Evolutionary conservation across 495 filamentous ascomycete species (phyloP).

Genomic region (Penicillium simplicissimum): DNA sequence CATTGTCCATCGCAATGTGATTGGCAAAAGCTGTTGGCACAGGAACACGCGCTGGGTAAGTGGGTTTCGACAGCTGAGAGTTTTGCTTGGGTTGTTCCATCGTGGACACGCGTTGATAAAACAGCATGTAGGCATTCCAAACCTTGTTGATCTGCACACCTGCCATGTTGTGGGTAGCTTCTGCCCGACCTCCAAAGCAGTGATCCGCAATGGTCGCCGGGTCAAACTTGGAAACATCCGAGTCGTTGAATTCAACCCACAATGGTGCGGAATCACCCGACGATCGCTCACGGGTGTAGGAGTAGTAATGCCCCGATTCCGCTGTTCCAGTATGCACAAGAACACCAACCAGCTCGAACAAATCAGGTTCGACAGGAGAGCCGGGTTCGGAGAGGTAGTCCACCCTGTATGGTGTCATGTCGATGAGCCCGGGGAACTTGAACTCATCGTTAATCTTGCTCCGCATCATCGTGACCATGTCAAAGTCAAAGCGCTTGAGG

Average conservation of each 20-base stretch:
- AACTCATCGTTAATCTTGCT: slow-evolving; percentile 97
- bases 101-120: slow-evolving; percentile 82
- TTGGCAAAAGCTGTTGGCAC: slow-evolving; percentile 57
- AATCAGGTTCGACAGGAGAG: slow-evolving; percentile 56
- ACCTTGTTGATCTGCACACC: slow-evolving; percentile 59
- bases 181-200: slow-evolving; percentile 78
- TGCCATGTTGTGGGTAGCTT: slow-evolving; percentile 43
- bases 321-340: slow-evolving; percentile 92
- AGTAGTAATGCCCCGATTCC: slow-evolving; percentile 97
- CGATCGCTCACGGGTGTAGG: slow-evolving; percentile 82
- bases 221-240: slow-evolving; percentile 74
- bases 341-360: slow-evolving; percentile 90
- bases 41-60: slow-evolving; percentile 55
- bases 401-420: slow-evolving; percentile 90
- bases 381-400: slow-evolving; percentile 73
- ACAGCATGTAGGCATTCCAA: slow-evolving; percentile 95
- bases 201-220: slow-evolving; percentile 65
- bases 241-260: slow-evolving; percentile 96
- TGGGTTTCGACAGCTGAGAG: slow-evolving; percentile 32
- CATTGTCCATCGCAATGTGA: slow-evolving; percentile 71
- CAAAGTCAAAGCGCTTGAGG: slow-evolving; percentile 95
- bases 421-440: slow-evolving; percentile 77
- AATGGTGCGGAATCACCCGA: slow-evolving; percentile 46
- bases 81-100: slow-evolving; percentile 43
- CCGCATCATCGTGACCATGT: slow-evolving; percentile 76